Evolutionary conservation across 129 eudicot genomes (phyloP).

Genomic region (Sambucus nigra): DNA sequence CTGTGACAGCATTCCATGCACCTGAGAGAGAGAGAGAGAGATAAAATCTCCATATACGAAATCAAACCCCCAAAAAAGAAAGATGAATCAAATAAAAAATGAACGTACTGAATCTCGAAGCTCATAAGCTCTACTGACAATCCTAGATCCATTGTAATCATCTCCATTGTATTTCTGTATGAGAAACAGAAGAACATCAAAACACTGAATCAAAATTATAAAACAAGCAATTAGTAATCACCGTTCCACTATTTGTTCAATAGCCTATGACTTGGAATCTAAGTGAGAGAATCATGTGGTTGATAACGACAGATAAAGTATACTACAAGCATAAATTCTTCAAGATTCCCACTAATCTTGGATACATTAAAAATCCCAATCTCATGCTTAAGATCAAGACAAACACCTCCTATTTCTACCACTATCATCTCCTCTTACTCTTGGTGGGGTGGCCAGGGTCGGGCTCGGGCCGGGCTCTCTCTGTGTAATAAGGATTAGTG

Average conservation of each 20-base stretch:
- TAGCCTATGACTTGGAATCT: no score
- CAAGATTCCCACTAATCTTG: no score
- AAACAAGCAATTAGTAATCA: conserved; percentile 4
- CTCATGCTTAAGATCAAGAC: no score
- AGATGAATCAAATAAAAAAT: not conserved
- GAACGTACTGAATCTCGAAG: conserved; percentile 90
- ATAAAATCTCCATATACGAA: not conserved
- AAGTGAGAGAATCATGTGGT: no score
- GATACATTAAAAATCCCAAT: no score
- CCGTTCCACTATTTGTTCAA: not conserved
- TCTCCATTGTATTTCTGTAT: conserved; percentile 84
- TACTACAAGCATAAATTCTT: no score
- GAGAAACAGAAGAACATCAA: conserved; percentile 10
- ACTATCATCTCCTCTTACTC: no score
- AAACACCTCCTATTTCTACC: no score
- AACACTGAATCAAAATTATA: not conserved
- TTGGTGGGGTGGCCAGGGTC: no score
- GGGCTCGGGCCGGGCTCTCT: no score
- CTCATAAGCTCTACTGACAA: conserved; percentile 92
- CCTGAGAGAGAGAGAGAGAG: conserved; percentile 31
- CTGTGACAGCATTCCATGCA: conserved; percentile 96
- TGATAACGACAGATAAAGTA: no score
- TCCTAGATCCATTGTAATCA: conserved; percentile 96
- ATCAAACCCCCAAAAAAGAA: conserved; percentile 7
- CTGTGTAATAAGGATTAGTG: no score